These are phyloP conservation scores for Drechslera avenae DNA, from an alignment of 2,329 filamentous ascomycete species.

Conservation along the genomic window DNA sequence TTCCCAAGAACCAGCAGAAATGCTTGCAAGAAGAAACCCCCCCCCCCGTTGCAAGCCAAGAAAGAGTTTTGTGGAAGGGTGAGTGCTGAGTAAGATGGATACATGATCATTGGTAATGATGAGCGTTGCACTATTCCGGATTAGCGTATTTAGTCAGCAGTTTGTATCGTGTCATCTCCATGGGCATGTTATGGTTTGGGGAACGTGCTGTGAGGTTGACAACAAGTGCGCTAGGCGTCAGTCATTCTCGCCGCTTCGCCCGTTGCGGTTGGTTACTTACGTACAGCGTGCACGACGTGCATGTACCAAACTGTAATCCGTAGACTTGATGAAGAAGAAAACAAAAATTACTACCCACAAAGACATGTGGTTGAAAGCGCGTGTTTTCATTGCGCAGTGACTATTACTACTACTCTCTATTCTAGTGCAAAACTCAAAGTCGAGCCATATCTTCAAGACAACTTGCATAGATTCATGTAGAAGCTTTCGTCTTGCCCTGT, in stretches of 20 bases:
- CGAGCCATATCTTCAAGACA: too few species aligned
- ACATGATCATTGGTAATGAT: conserved; percentile 25
- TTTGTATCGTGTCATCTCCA: conserved; percentile 1
- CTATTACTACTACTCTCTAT: too few species aligned
- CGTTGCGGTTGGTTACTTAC: background rate
- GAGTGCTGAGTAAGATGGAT: conserved; percentile 28
- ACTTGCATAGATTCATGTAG: too few species aligned
- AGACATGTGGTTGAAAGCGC: too few species aligned
- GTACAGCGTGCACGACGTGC: background rate
- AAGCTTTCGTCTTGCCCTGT: too few species aligned
- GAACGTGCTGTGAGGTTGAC: background rate
- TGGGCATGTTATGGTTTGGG: background rate
- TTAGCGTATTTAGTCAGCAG: conserved; percentile 23
- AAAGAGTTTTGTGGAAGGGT: conserved; percentile 7
- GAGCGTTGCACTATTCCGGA: conserved; percentile 4
- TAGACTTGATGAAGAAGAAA: background rate
- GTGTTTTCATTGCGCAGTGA: too few species aligned
- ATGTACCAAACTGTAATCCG: background rate
- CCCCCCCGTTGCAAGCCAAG: conserved; percentile 6
- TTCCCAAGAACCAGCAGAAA: conserved; percentile 1
- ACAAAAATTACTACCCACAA: too few species aligned
- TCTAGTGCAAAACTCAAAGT: too few species aligned
- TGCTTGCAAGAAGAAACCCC: conserved; percentile 5
- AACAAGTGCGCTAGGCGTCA: background rate
- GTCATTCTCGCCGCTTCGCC: background rate